These are phyloP conservation scores for Dillenia suffruticosa DNA, from an alignment of 164 flowering plant genomes.

Conservation along the genomic window DNA sequence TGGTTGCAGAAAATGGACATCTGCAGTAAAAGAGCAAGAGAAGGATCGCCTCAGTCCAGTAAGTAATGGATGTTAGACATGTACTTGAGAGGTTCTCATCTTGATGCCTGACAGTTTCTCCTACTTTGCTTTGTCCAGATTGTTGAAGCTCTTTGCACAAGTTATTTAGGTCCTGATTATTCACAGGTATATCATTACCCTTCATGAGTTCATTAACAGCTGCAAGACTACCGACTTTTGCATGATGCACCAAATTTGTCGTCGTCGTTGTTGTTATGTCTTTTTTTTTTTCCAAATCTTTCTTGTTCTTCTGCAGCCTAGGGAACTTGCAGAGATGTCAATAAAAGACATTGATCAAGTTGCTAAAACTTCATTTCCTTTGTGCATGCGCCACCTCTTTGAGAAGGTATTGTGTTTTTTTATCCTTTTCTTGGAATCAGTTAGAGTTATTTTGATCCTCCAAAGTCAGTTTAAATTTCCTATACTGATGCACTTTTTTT, in stretches of 20 bases:
- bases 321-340: constrained; percentile 66
- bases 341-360: constrained; percentile 74
- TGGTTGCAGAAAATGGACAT: constrained; percentile 81
- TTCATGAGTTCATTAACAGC: constrained; percentile 3
- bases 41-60: constrained; percentile 85
- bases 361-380: constrained; percentile 83
- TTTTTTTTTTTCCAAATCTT: too few species aligned
- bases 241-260: constrained; percentile 1
- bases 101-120: constrained; percentile 4
- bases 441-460: not conserved
- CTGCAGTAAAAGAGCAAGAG: constrained; percentile 72
- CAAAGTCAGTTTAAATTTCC: not conserved
- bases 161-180: constrained; percentile 94
- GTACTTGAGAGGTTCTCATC: constrained; percentile 1
- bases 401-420: constrained; percentile 51
- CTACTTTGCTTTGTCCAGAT: constrained; percentile 37
- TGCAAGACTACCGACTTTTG: not conserved
- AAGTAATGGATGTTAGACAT: constrained; percentile 25
- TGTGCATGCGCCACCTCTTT: constrained; percentile 93
- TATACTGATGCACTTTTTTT: not conserved
- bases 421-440: not conserved
- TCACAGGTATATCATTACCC: constrained; percentile 55
- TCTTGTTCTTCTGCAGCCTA: constrained; percentile 43
- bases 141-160: constrained; percentile 76
- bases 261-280: not conserved